Evolutionary conservation across 2,329 filamentous ascomycete species (phyloP).

Genomic region (Epichloe hybrida): DNA sequence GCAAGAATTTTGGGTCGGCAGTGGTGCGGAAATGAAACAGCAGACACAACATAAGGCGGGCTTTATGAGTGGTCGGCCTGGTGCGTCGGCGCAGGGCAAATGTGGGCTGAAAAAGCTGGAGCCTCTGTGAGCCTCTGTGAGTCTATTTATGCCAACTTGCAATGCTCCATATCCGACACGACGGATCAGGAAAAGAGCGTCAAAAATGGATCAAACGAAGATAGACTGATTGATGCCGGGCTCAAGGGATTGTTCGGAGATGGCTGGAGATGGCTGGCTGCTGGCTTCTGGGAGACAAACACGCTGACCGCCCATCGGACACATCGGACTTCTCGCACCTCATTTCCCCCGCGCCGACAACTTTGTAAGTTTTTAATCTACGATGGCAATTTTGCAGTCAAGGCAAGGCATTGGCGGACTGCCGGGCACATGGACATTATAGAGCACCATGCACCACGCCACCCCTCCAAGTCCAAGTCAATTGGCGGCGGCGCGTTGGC

Average conservation of each 20-base stretch:
- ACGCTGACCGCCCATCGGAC: neutral
- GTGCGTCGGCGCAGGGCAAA: neutral
- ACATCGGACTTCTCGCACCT: neutral
- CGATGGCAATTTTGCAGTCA: neutral
- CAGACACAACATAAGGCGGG: neutral
- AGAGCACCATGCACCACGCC: neutral
- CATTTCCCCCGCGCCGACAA: neutral
- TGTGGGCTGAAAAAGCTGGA: neutral
- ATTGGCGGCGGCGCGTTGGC: neutral
- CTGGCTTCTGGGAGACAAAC: neutral
- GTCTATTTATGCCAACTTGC: neutral
- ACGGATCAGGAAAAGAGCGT: neutral
- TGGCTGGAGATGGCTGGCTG: neutral
- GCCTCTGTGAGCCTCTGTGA: neutral
- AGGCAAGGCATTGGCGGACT: neutral
- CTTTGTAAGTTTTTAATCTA: neutral
- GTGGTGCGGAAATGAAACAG: constrained; percentile 1
- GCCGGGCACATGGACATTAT: neutral
- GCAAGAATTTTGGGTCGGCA: constrained; percentile 2
- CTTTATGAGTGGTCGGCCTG: neutral
- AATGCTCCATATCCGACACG: neutral
- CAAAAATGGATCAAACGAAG: neutral
- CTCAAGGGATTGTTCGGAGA: neutral
- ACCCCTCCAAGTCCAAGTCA: no score
- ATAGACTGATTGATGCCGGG: neutral